phyloP scores from a whole-genome alignment of 495 filamentous ascomycete genomes.

The Apodospora peruviana region DNA sequence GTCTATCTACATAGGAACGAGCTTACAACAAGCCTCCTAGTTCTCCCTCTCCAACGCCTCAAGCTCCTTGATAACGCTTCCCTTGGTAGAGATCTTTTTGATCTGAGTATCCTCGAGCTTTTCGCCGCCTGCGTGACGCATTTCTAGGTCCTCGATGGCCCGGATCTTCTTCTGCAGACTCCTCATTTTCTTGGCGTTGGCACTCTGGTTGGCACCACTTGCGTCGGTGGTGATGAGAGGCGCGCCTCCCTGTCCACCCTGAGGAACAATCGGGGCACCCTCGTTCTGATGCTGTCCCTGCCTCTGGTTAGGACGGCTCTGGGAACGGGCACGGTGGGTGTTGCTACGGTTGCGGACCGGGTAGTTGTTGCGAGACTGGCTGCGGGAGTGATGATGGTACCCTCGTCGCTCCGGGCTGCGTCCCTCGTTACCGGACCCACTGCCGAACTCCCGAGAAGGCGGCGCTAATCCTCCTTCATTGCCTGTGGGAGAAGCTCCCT shows the following conservation, averaged over 20 bases:
- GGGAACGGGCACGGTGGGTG: constrained; percentile 32
- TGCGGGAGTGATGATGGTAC: constrained; percentile 39
- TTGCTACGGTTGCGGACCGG: constrained; percentile 41
- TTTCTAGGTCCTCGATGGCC: constrained; percentile 95
- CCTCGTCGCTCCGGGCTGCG: constrained; percentile 64
- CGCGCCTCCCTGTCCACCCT: constrained; percentile 23
- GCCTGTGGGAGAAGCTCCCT: constrained; percentile 16
- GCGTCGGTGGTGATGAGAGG: constrained; percentile 24
- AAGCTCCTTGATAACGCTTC: constrained; percentile 73
- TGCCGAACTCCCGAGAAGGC: constrained; percentile 32
- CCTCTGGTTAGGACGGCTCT: constrained; percentile 33
- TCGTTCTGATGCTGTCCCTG: constrained; percentile 20
- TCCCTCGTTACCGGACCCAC: constrained; percentile 36
- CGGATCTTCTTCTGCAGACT: constrained; percentile 93
- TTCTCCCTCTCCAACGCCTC: constrained; percentile 42
- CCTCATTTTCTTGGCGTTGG: constrained; percentile 75
- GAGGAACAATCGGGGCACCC: constrained; percentile 21
- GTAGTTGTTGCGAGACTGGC: constrained; percentile 52
- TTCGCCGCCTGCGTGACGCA: constrained; percentile 88
- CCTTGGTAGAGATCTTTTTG: constrained; percentile 94
- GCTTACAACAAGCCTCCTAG: too few species aligned
- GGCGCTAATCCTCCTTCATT: constrained; percentile 34
- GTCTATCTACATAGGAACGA: too few species aligned
- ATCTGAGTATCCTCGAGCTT: constrained; percentile 97
- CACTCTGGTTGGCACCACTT: constrained; percentile 47